Conservation (phyloP, 352 stramenopile genomes). For the Phytophthora aleatoria region DNA sequence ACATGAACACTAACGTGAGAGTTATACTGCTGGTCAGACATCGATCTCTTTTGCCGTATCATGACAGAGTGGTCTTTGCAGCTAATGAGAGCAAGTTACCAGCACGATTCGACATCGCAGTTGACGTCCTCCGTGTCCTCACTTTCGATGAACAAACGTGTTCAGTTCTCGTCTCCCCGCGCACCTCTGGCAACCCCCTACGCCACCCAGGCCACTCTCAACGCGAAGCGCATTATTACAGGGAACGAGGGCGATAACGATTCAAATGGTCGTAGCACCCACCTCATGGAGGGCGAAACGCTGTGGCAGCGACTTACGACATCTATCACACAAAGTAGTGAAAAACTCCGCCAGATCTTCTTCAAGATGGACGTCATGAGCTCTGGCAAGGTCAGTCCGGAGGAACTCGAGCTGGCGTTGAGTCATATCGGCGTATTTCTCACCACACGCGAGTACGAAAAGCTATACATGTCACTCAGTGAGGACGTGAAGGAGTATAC, state of each 20-base stretch:
- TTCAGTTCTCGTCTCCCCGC: slow-evolving; percentile 28
- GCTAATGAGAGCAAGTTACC: slow-evolving; percentile 54
- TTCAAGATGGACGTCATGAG: slow-evolving; percentile 82
- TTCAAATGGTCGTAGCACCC: slow-evolving; percentile 8
- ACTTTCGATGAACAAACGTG: slow-evolving; percentile 22
- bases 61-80: slow-evolving; percentile 81
- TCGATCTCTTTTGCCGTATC: slow-evolving; percentile 82
- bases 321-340: slow-evolving; percentile 49
- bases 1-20: not conserved
- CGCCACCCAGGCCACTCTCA: slow-evolving; percentile 35
- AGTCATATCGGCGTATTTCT: slow-evolving; percentile 79
- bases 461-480: slow-evolving; percentile 58
- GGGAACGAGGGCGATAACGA: slow-evolving; percentile 2
- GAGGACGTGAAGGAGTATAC: slow-evolving; percentile 34
- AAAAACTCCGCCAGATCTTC: slow-evolving; percentile 80
- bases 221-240: slow-evolving; percentile 5
- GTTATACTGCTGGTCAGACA: slow-evolving; percentile 38
- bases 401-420: slow-evolving; percentile 75
- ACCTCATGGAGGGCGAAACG: slow-evolving; percentile 47
- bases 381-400: slow-evolving; percentile 57
- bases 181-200: slow-evolving; percentile 55
- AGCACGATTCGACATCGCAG: slow-evolving; percentile 24
- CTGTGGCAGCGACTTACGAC: slow-evolving; percentile 68
- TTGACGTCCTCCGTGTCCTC: slow-evolving; percentile 26
- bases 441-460: slow-evolving; percentile 66